Conservation (phyloP, 2,329 filamentous ascomycete genomes). For the Cladosporium sp. region DNA sequence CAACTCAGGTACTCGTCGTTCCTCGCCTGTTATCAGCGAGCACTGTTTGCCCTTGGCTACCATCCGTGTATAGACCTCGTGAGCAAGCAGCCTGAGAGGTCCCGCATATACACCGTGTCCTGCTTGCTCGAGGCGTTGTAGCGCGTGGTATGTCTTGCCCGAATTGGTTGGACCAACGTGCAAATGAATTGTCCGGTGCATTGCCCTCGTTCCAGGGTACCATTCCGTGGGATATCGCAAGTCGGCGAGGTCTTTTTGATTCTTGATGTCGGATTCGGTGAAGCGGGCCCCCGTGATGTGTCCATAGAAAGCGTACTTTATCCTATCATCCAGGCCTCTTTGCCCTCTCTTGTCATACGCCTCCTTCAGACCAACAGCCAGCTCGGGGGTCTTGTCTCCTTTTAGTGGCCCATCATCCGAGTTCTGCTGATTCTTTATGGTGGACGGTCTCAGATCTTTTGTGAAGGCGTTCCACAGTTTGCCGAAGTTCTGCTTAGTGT, state of each 20-base stretch:
- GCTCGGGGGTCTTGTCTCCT: too few relatives aligned
- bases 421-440: not conserved
- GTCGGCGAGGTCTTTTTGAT: constrained; percentile 67
- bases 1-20: constrained; percentile 60
- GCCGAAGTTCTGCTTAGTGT: constrained; percentile 19
- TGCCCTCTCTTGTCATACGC: constrained; percentile 18
- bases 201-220: constrained; percentile 76
- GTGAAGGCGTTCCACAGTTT: constrained; percentile 25
- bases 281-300: constrained; percentile 57
- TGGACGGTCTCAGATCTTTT: not conserved
- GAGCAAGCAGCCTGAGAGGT: constrained; percentile 79
- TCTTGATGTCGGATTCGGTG: constrained; percentile 51
- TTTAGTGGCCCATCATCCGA: not conserved
- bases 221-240: constrained; percentile 86
- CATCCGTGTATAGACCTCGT: constrained; percentile 90
- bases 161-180: constrained; percentile 98
- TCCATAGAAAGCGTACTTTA: constrained; percentile 65
- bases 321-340: constrained; percentile 26
- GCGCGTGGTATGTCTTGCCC: constrained; percentile 91
- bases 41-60: constrained; percentile 71
- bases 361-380: constrained; percentile 9
- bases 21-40: constrained; percentile 84
- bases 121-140: constrained; percentile 75
- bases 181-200: constrained; percentile 80
- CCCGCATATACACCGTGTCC: constrained; percentile 82